Evolutionary conservation across 148 eudicot genomes (phyloP).

Genomic region (Cornus kousa): DNA sequence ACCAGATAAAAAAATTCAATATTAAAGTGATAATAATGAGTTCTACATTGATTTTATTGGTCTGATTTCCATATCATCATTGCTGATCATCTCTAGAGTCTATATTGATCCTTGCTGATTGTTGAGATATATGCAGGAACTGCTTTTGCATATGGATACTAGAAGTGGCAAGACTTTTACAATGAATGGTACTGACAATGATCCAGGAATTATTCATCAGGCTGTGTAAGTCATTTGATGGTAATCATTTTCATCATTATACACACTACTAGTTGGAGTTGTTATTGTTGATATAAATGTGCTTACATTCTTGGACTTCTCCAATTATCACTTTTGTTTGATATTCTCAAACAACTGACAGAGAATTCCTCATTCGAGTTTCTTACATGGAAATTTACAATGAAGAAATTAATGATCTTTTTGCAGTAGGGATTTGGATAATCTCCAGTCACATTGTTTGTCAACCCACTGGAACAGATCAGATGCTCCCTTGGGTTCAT

Average conservation of each 20-base stretch:
- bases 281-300: not conserved
- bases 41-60: not conserved
- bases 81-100: not conserved
- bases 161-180: constrained; percentile 98
- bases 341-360: constrained; percentile 44
- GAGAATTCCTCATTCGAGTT: constrained; percentile 90
- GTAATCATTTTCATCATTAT: constrained; percentile 22
- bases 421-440: constrained; percentile 46
- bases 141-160: constrained; percentile 97
- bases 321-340: not conserved
- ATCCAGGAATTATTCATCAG: constrained; percentile 83
- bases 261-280: not conserved
- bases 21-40: not conserved
- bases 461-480: too few relatives aligned
- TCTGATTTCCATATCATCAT: not conserved
- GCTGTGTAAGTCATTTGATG: constrained; percentile 81
- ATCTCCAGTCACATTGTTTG: too few relatives aligned
- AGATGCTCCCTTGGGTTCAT: too few relatives aligned
- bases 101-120: not conserved
- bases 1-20: too few relatives aligned
- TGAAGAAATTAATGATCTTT: constrained; percentile 93
- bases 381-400: constrained; percentile 98
- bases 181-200: constrained; percentile 94
- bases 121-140: constrained; percentile 56
- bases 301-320: not conserved